These are phyloP conservation scores for Dryas alaskensis DNA, from an alignment of 306 rosid species.

Conservation along the genomic window DNA sequence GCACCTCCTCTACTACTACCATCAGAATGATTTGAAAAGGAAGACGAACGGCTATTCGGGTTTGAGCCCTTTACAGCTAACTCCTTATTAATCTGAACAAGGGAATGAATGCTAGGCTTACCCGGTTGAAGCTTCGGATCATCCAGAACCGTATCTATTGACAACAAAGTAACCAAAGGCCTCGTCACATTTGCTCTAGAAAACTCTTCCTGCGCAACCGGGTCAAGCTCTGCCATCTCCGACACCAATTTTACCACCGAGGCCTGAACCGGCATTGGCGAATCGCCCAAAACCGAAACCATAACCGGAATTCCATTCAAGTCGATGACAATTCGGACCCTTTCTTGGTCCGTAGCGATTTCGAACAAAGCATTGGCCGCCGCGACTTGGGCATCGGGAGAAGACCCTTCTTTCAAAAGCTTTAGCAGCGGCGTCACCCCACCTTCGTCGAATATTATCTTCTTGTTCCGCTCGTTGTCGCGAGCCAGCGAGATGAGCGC, in stretches of 20 bases:
- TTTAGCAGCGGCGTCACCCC: slow-evolving; percentile 67
- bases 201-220: slow-evolving; percentile 61
- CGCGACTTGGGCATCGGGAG: slow-evolving; percentile 64
- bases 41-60: slow-evolving; percentile 10
- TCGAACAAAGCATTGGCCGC: slow-evolving; percentile 61
- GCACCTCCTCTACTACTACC: slow-evolving; percentile 55
- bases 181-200: slow-evolving; percentile 70
- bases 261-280: slow-evolving; percentile 61
- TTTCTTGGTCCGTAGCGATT: slow-evolving; percentile 42
- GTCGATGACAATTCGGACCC: slow-evolving; percentile 36
- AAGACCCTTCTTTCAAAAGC: slow-evolving; percentile 58
- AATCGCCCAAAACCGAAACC: slow-evolving; percentile 61
- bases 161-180: slow-evolving; percentile 59
- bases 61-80: slow-evolving; percentile 12
- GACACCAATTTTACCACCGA: slow-evolving; percentile 61
- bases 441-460: slow-evolving; percentile 73
- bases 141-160: slow-evolving; percentile 56
- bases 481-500: slow-evolving; percentile 46
- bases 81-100: slow-evolving; percentile 52
- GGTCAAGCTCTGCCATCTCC: slow-evolving; percentile 54
- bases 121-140: slow-evolving; percentile 48
- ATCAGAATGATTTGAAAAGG: slow-evolving; percentile 38
- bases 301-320: slow-evolving; percentile 48
- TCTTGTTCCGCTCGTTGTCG: slow-evolving; percentile 60
- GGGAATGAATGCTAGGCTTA: slow-evolving; percentile 49